Base-by-base conservation (phyloP, 2,329 filamentous ascomycete species). In the Pseudocercospora fijiensis region DNA sequence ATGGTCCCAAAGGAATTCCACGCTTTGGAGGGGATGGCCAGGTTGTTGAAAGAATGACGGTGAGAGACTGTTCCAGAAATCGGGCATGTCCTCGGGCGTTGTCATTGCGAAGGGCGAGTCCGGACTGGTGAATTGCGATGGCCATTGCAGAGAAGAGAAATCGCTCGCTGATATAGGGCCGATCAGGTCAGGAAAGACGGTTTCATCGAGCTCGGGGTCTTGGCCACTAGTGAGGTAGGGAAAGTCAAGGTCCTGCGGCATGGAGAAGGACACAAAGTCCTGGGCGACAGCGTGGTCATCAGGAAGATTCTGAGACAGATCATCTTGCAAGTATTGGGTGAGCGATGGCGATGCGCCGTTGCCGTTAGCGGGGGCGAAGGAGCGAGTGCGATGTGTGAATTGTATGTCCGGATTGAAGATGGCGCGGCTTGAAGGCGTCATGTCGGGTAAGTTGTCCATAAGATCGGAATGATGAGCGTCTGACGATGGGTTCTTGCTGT, bases 1-100 rank as follows among this genome's bases (percentile, higher is more conserved):
- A 26, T 86, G 83, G 57, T 85, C 74, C 57, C 86, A 83, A 22
- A 90, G 77, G 79, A 86, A 85, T 67, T 90, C 88, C 9, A 84
- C 81, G 61, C 85, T 75, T 56, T 74, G 71, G 16, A 72, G 60
- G 1, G 70, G 62, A 45, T 75, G 69, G 33, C 70, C 70, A 20
- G 73, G 74, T 58, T 74, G 73, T 20, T 59, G 55, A 24, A 30
- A 58, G 26, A 66, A 53, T 13, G 26, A 22, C 43, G 53, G 62
- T 16, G 57, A 60, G 2, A 51, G 43, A 13, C 52, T 47, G n/a
- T 47, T 51, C 53, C 59, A 61, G 18, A 47, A 47, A 61, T 24
- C 43, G 30, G 18, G 28, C 45, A n/a, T 37, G 27, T 55, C 24
- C 13, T 52, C 51, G 33, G 41, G 57, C 26, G 43, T 52, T 22